phyloP scores from a whole-genome alignment of 1,284 basidiomycete species.

The Cryptococcus deneoformans region DNA sequence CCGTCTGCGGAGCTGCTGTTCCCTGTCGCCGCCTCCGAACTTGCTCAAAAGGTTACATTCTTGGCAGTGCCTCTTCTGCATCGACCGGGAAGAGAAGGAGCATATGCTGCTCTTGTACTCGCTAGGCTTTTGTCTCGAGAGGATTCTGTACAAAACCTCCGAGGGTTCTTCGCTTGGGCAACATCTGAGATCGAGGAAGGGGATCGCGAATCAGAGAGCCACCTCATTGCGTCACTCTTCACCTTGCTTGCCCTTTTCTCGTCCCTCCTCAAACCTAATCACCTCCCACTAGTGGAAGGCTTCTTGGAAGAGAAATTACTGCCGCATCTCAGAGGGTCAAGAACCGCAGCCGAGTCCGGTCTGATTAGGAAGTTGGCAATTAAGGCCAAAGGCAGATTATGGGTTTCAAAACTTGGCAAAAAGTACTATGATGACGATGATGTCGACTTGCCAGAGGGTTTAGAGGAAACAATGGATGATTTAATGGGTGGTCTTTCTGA shows the following conservation, averaged over 20 bases:
- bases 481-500: slow-evolving; percentile 77
- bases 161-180: slow-evolving; percentile 39
- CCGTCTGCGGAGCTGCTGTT: slow-evolving; percentile 69
- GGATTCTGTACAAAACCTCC: slow-evolving; percentile 35
- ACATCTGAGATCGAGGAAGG: slow-evolving; percentile 31
- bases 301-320: slow-evolving; percentile 33
- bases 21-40: slow-evolving; percentile 58
- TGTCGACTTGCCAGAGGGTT: slow-evolving; percentile 72
- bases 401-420: slow-evolving; percentile 37
- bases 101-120: slow-evolving; percentile 43
- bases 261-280: slow-evolving; percentile 24
- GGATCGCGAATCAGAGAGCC: slow-evolving; percentile 37
- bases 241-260: slow-evolving; percentile 41
- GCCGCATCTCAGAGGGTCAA: slow-evolving; percentile 37
- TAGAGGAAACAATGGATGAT: slow-evolving; percentile 72
- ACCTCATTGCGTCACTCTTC: slow-evolving; percentile 33
- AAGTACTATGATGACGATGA: slow-evolving; percentile 50
- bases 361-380: slow-evolving; percentile 45
- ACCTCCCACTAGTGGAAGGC: slow-evolving; percentile 32
- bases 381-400: slow-evolving; percentile 47
- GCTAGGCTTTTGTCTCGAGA: slow-evolving; percentile 44
- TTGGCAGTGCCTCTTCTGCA: slow-evolving; percentile 37
- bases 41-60: slow-evolving; percentile 56
- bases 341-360: slow-evolving; percentile 37
- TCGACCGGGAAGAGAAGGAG: slow-evolving; percentile 45